Conservation (phyloP, 345 rosid species). For the Citrus hindsii region DNA sequence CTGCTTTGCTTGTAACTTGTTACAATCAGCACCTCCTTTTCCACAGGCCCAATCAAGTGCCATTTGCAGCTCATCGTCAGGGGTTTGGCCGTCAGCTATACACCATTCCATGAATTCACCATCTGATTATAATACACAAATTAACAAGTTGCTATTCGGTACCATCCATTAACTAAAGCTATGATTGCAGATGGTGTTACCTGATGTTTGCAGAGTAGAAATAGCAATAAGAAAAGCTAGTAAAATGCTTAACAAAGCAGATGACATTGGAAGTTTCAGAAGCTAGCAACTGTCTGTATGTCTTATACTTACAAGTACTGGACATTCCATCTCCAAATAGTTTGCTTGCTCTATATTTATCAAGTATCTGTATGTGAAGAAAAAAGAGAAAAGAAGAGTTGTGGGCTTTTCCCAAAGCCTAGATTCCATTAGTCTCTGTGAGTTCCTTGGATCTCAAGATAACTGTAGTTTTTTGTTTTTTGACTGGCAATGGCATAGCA, state of each 20-base stretch:
- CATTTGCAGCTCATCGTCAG: constrained; percentile 42
- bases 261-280: constrained; percentile 16
- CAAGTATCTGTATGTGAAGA: not conserved
- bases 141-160: not conserved
- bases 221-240: constrained; percentile 17
- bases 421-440: constrained; percentile 10
- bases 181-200: constrained; percentile 4
- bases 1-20: constrained; percentile 29
- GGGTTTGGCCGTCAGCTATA: constrained; percentile 62
- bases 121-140: constrained; percentile 16
- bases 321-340: not conserved
- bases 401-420: constrained; percentile 33
- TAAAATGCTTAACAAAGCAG: constrained; percentile 7
- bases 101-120: constrained; percentile 59
- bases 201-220: constrained; percentile 22
- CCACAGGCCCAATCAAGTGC: constrained; percentile 72
- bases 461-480: not conserved
- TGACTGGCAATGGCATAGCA: not conserved
- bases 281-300: not conserved
- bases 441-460: constrained; percentile 29
- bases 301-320: not conserved
- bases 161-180: not conserved
- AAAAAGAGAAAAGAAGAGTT: not conserved
- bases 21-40: constrained; percentile 58
- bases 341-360: not conserved